phyloP scores from a whole-genome alignment of 2,329 filamentous ascomycete species.

The Macrophomina tecta region DNA sequence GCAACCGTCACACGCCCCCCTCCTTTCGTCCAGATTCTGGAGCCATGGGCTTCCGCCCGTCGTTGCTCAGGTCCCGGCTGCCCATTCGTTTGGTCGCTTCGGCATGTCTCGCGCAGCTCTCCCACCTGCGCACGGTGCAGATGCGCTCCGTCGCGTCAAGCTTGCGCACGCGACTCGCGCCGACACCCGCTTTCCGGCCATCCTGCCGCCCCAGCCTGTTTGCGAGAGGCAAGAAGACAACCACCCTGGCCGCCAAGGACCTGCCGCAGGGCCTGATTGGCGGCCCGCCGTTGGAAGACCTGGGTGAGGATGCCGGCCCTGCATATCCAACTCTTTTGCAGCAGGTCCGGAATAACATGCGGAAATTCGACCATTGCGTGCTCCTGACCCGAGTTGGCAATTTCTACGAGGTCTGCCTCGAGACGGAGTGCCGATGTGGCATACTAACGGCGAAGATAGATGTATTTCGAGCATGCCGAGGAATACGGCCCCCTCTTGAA shows the following conservation, averaged over 20 bases:
- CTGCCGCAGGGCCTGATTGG: constrained; percentile 64
- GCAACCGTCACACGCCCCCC: background rate
- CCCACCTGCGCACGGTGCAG: background rate
- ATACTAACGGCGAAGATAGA: constrained; percentile 40
- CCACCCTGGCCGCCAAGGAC: constrained; percentile 45
- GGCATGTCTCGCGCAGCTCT: background rate
- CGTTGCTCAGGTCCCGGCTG: background rate
- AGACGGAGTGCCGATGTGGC: constrained; percentile 44
- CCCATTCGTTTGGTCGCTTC: background rate
- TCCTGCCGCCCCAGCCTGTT: constrained; percentile 31
- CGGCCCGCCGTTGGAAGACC: constrained; percentile 48
- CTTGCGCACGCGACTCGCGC: constrained; percentile 7
- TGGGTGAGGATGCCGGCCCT: constrained; percentile 55
- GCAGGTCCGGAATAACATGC: constrained; percentile 88
- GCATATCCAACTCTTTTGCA: constrained; percentile 87
- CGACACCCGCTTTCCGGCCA: background rate
- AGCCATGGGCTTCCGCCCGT: constrained; percentile 6
- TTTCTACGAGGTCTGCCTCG: constrained; percentile 98
- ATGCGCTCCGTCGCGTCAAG: constrained; percentile 17
- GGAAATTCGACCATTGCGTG: constrained; percentile 88
- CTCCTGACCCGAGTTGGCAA: constrained; percentile 89
- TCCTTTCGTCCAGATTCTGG: background rate
- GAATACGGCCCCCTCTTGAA: constrained; percentile 85
- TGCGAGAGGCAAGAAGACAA: constrained; percentile 41
- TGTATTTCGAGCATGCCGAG: constrained; percentile 96